Evolutionary conservation across 2,329 filamentous ascomycete genomes (phyloP).

Genomic region (Diaporthe citriasiana): DNA sequence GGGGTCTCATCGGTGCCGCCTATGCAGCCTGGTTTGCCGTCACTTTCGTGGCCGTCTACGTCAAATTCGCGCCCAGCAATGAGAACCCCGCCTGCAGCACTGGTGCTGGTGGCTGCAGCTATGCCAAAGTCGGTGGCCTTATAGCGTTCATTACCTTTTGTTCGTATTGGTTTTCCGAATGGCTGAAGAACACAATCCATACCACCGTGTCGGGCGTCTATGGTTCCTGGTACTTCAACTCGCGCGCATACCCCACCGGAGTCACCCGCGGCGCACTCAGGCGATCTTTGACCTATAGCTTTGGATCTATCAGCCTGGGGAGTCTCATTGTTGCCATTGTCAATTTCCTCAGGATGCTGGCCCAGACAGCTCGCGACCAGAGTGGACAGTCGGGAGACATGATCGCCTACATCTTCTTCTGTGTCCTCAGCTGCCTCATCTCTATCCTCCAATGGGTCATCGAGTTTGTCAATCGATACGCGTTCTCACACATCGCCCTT

Average conservation of each 20-base stretch:
- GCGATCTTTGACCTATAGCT: slow-evolving; percentile 89
- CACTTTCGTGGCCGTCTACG: slow-evolving; percentile 88
- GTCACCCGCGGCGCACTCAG: slow-evolving; percentile 87
- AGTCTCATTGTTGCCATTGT: slow-evolving; percentile 89
- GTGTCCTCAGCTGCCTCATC: slow-evolving; percentile 82
- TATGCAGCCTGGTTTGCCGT: slow-evolving; percentile 89
- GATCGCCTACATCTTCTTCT: slow-evolving; percentile 76
- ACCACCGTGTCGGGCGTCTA: slow-evolving; percentile 90
- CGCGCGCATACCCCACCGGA: slow-evolving; percentile 77
- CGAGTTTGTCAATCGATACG: slow-evolving; percentile 91
- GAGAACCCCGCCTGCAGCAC: slow-evolving; percentile 66
- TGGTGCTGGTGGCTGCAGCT: slow-evolving; percentile 75
- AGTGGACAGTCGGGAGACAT: slow-evolving; percentile 78
- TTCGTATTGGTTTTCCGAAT: slow-evolving; percentile 94
- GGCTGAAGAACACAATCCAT: slow-evolving; percentile 94
- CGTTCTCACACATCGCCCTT: slow-evolving; percentile 91
- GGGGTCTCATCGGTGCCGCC: slow-evolving; percentile 80
- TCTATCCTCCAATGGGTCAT: slow-evolving; percentile 86
- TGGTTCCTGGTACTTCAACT: slow-evolving; percentile 91
- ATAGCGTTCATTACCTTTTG: slow-evolving; percentile 91
- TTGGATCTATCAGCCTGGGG: slow-evolving; percentile 90
- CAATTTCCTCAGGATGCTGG: slow-evolving; percentile 85
- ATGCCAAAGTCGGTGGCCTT: slow-evolving; percentile 84
- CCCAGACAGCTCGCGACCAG: slow-evolving; percentile 80
- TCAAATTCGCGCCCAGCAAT: slow-evolving; percentile 79